A percentile compares a stretch with the other conserved stretches of the same genome.
Conservation (phyloP, 2,329 filamentous ascomycete species). For the Aspergillus pseudotamarii region DNA sequence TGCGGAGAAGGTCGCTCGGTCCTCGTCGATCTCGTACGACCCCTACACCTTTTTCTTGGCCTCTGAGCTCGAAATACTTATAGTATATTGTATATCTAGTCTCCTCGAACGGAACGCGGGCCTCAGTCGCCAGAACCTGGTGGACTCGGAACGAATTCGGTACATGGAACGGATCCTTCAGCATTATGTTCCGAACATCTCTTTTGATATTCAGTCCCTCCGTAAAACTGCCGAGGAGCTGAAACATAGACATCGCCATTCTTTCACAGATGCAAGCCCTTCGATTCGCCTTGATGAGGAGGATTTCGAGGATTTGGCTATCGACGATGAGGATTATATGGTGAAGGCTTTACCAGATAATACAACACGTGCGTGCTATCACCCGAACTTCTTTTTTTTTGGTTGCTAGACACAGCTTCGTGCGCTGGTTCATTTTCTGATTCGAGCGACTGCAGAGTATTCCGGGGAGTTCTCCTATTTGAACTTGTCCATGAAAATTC, state of each 20-base stretch:
- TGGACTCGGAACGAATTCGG: slow-evolving; percentile 39
- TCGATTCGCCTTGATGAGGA: slow-evolving; percentile 36
- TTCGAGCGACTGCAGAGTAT: slow-evolving; percentile 35
- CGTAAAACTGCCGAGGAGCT: slow-evolving; percentile 49
- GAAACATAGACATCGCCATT: slow-evolving; percentile 39
- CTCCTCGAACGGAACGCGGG: slow-evolving; percentile 34
- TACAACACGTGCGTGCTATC: slow-evolving; percentile 38
- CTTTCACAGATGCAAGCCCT: slow-evolving; percentile 31
- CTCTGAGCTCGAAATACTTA: slow-evolving; percentile 5
- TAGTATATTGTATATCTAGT: slow-evolving; percentile 13
- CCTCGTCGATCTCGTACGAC: slow-evolving; percentile 36
- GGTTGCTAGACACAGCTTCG: background rate
- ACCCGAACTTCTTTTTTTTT: background rate
- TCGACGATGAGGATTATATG: slow-evolving; percentile 46
- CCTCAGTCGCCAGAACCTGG: slow-evolving; percentile 37
- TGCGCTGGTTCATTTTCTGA: background rate
- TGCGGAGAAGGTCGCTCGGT: slow-evolving; percentile 33
- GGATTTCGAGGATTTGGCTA: slow-evolving; percentile 43
- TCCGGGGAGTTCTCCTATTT: slow-evolving; percentile 50
- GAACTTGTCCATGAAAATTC: slow-evolving; percentile 48
- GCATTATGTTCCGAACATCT: slow-evolving; percentile 51
- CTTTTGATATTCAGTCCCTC: slow-evolving; percentile 46
- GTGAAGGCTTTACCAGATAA: slow-evolving; percentile 44
- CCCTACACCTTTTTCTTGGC: slow-evolving; percentile 8
- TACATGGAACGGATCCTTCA: slow-evolving; percentile 54